Evolutionary conservation across 139 green algal genomes (phyloP).

Genomic region (Chlamydomonas sphaeroides): DNA sequence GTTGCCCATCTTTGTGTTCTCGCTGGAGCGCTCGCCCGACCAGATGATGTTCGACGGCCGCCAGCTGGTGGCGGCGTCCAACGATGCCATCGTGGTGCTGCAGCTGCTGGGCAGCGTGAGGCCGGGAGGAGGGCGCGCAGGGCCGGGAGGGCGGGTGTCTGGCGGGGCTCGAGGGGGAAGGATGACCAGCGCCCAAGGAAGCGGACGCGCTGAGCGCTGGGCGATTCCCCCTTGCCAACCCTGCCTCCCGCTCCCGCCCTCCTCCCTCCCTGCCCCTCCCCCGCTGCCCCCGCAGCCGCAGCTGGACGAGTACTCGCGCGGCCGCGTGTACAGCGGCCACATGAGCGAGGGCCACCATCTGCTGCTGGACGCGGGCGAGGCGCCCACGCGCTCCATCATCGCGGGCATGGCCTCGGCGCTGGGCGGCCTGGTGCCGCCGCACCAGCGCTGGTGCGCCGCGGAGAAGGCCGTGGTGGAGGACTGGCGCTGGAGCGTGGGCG

Average conservation of each 20-base stretch:
- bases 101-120: conserved; percentile 45
- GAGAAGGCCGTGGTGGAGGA: conserved; percentile 44
- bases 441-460: conserved; percentile 11
- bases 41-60: conserved; percentile 20
- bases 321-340: conserved; percentile 38
- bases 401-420: conserved; percentile 54
- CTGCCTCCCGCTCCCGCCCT: not conserved
- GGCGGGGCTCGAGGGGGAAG: too few species aligned
- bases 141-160: too few species aligned
- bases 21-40: conserved; percentile 31
- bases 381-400: conserved; percentile 44
- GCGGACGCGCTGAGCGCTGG: not conserved
- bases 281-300: not conserved
- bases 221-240: not conserved
- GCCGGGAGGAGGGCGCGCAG: not conserved
- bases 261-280: not conserved
- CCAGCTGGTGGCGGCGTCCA: conserved; percentile 32
- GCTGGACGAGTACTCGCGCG: not conserved
- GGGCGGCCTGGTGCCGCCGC: conserved; percentile 25
- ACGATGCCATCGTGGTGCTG: conserved; percentile 59
- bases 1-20: conserved; percentile 56
- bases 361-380: conserved; percentile 31
- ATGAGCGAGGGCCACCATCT: conserved; percentile 50
- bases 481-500: conserved; percentile 63
- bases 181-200: too few species aligned